Percentiles rank a stretch among this genome's conserved stretches.
Evolutionary conservation across 345 rosid species (phyloP).

Genomic region (Brassica cretica): DNA sequence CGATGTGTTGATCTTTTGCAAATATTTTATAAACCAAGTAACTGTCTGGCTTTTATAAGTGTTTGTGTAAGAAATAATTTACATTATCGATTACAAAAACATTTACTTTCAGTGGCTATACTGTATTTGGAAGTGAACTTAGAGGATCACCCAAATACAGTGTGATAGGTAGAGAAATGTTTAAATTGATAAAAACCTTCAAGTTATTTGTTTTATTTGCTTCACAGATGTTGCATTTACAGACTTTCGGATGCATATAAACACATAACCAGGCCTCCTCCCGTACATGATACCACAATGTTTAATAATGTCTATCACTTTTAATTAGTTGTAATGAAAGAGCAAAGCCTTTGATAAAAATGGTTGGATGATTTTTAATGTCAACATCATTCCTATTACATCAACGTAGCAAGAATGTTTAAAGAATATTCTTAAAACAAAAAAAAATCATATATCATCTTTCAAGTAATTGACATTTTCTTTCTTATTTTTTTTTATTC

Average conservation of each 20-base stretch:
- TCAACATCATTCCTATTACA: not conserved
- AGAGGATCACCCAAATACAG: not conserved
- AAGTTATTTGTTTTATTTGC: not conserved
- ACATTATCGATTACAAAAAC: not conserved
- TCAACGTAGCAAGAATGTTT: not conserved
- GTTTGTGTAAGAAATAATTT: not conserved
- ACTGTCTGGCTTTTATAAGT: not conserved
- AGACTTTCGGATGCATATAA: too few relatives aligned
- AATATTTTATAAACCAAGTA: not conserved
- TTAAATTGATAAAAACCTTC: too few relatives aligned
- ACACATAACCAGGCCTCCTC: not conserved
- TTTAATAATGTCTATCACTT: not conserved
- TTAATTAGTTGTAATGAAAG: not conserved
- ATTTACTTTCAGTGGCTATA: not conserved
- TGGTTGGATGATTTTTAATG: not conserved
- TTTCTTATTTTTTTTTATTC: not conserved
- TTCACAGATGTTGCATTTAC: not conserved
- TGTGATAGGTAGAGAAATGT: too few relatives aligned
- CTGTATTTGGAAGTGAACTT: not conserved
- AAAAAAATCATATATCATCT: not conserved
- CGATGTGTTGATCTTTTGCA: not conserved
- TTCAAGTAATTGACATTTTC: conserved; percentile 31
- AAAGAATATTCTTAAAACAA: not conserved
- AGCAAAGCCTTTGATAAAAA: not conserved
- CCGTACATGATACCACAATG: not conserved